Percentiles rank a stretch among this genome's conserved stretches.
Evolutionary conservation across 345 rosid species (phyloP).

Genomic region (Pistacia atlantica): DNA sequence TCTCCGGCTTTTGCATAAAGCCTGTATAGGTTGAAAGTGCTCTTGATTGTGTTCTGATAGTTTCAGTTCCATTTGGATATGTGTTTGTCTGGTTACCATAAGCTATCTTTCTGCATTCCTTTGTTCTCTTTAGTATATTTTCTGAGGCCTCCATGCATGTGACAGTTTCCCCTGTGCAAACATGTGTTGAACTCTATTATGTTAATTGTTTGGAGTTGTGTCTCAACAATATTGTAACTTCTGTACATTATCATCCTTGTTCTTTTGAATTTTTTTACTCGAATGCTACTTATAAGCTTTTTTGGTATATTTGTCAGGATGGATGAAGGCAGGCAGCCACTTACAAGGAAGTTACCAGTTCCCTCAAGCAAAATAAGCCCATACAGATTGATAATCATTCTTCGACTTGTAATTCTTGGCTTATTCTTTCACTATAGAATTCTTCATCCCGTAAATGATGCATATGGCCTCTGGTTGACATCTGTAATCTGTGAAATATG

Average conservation of each 20-base stretch:
- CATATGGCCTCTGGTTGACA: conserved; percentile 92
- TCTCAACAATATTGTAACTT: neutral
- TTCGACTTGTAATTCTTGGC: conserved; percentile 89
- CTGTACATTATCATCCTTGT: neutral
- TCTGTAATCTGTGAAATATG: conserved; percentile 98
- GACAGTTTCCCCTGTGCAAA: neutral
- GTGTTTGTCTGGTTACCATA: neutral
- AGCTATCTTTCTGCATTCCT: neutral
- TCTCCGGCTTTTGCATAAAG: neutral
- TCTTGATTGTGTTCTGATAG: neutral
- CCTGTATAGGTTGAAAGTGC: neutral
- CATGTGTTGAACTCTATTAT: neutral
- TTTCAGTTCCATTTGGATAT: neutral
- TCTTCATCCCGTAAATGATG: conserved; percentile 87
- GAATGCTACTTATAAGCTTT: conserved; percentile 17
- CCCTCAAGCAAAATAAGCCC: conserved; percentile 98
- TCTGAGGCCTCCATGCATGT: neutral
- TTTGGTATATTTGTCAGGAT: conserved; percentile 61
- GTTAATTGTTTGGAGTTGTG: neutral
- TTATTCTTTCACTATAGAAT: conserved; percentile 92
- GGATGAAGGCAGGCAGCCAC: conserved; percentile 99
- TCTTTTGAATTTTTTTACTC: neutral
- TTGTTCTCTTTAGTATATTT: neutral
- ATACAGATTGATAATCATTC: conserved; percentile 76
- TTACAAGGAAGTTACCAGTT: conserved; percentile 90